Evolutionary conservation across 2,329 filamentous ascomycete genomes (phyloP), one percentile per base, ranked within the genome.

Genomic region (Rugonectria rugulosa): DNA sequence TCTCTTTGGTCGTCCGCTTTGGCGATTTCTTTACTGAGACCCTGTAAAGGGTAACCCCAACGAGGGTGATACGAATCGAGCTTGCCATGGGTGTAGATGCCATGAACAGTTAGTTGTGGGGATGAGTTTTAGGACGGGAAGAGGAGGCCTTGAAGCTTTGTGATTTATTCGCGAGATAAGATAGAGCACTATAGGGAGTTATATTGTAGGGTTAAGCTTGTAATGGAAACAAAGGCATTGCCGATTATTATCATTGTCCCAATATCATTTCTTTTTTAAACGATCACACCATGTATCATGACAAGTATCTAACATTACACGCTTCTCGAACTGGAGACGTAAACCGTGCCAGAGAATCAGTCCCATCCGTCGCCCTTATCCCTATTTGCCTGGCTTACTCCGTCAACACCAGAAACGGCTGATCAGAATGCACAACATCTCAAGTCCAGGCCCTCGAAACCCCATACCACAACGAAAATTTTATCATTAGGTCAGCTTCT

Each of bases 401-500:
- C 40, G 44, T 45, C 56, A 57, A 63, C 51, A 62, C 48, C 49
- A 15, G 17, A 31, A 17, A 42, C 26, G 42, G 43, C 42, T 14
- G 41, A 53, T 15, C 38, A 57, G 38, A 40, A 52, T 41, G 46
- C 31, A 29, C 43, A 42, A 51, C 45, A 43, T 42, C 38, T 29
- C 32, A 45, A 47, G 51, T 19, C 23, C 31, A 41, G 27, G 36
- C 40, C 52, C 37, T 32, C 36, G 31, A 52, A 59, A 40, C 42
- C 52, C 40, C 27, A 46, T 23, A 37, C 40, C 36, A 14, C 46
- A 54, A 49, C 23, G 43, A 54, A 42, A 23, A 21, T 37, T 36
- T 76, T 37, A 24, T 21, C 34, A 42, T 77, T 86, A 99, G 57
- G 95, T 98, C 74, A 99, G 87, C 84, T 99, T 99, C 81, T 98